phyloP scores from a whole-genome alignment of 257 asterid species.

The Scutellaria barbata region DNA sequence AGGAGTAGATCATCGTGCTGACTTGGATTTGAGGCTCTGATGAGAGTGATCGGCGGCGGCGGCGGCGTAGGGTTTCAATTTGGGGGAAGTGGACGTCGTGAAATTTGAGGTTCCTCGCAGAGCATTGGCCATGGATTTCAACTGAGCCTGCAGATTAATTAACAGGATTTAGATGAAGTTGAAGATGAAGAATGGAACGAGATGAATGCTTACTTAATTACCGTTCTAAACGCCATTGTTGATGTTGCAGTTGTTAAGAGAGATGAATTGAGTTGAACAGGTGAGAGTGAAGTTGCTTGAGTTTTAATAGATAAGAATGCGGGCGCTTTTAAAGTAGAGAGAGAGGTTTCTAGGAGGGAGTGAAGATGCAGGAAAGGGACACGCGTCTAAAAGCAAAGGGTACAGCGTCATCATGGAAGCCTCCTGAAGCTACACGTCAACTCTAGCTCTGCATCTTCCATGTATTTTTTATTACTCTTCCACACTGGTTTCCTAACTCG shows the following conservation, averaged over 20 bases:
- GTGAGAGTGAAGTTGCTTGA: too few species aligned
- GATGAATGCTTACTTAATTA: not conserved
- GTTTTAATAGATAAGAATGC: too few species aligned
- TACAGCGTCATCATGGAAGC: slow-evolving; percentile 28
- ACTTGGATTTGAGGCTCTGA: slow-evolving; percentile 38
- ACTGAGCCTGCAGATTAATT: slow-evolving; percentile 30
- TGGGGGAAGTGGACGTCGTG: slow-evolving; percentile 33
- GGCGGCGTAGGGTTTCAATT: slow-evolving; percentile 36
- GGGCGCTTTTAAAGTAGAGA: not conserved
- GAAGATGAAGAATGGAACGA: not conserved
- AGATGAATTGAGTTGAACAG: not conserved
- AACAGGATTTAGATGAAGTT: not conserved
- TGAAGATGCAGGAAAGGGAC: slow-evolving; percentile 23
- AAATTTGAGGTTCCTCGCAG: slow-evolving; percentile 24
- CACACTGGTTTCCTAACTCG: too few species aligned
- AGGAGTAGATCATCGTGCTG: not conserved
- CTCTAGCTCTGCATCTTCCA: not conserved
- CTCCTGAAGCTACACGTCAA: slow-evolving; percentile 40
- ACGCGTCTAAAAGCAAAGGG: slow-evolving; percentile 31
- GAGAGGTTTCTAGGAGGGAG: slow-evolving; percentile 34
- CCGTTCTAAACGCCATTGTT: slow-evolving; percentile 45
- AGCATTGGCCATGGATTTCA: slow-evolving; percentile 30
- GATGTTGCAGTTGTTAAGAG: not conserved
- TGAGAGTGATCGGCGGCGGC: slow-evolving; percentile 5
- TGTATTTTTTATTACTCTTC: not conserved